Conservation (phyloP, 148 eudicot species). For the Cornus florida region DNA sequence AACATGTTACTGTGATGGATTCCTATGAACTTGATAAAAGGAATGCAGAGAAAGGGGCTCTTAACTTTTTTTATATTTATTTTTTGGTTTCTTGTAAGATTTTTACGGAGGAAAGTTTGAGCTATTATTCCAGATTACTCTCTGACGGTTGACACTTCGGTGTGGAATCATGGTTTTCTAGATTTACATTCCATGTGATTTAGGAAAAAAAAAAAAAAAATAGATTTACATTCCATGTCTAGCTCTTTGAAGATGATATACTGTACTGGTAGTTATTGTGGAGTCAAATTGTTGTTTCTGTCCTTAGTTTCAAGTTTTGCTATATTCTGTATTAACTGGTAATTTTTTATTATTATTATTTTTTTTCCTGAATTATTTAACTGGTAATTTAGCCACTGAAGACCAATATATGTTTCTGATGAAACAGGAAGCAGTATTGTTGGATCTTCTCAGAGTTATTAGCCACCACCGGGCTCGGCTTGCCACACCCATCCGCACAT, state of each 20-base stretch:
- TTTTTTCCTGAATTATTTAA: not conserved
- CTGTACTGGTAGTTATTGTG: not conserved
- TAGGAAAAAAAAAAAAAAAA: too few relatives aligned
- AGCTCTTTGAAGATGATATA: not conserved
- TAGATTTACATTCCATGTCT: not conserved
- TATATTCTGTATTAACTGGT: not conserved
- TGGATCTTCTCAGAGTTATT: conserved; percentile 83
- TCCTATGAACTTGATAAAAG: too few relatives aligned
- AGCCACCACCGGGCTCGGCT: conserved; percentile 80
- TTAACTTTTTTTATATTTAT: too few relatives aligned
- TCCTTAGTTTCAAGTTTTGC: not conserved
- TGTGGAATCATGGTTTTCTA: not conserved
- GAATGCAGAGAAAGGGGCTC: too few relatives aligned
- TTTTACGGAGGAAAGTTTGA: not conserved
- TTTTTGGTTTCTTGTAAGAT: not conserved
- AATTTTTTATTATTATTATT: too few relatives aligned
- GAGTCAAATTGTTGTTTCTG: not conserved
- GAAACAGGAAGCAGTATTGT: conserved; percentile 69
- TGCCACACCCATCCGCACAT: conserved; percentile 78
- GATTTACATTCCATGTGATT: not conserved
- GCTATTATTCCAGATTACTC: too few relatives aligned
- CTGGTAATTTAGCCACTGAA: not conserved
- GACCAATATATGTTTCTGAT: conserved; percentile 1
- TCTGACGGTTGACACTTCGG: too few relatives aligned
- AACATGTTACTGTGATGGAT: too few relatives aligned